Evolutionary conservation across 1,139 yeast genomes (phyloP).

Genomic region (Torulaspora pretoriensis): DNA sequence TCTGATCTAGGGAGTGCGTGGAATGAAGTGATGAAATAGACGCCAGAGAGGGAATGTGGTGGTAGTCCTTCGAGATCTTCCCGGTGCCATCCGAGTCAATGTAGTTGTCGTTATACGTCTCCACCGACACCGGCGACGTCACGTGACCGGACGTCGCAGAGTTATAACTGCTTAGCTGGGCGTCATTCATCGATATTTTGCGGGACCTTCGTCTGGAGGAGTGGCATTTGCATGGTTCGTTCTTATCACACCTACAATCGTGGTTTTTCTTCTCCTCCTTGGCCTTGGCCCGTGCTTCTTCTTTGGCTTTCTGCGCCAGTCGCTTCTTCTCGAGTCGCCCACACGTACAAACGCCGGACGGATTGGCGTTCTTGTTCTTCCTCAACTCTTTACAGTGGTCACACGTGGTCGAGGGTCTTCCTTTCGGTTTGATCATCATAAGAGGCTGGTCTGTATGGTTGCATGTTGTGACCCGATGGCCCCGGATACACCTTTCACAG

Average conservation of each 20-base stretch:
- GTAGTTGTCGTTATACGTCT: conserved; percentile 7
- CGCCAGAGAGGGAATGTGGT: conserved; percentile 30
- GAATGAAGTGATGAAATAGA: conserved; percentile 34
- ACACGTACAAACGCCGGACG: conserved; percentile 63
- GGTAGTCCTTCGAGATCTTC: conserved; percentile 32
- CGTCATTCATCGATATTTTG: conserved; percentile 3
- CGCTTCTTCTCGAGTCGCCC: conserved; percentile 44
- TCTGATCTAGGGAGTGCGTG: conserved; percentile 33
- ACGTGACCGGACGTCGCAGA: conserved; percentile 8
- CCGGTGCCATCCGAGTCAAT: conserved; percentile 20
- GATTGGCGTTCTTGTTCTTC: conserved; percentile 62
- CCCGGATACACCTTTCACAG: conserved; percentile 92
- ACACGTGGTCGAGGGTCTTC: conserved; percentile 92
- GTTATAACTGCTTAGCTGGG: neutral
- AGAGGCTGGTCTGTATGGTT: conserved; percentile 87
- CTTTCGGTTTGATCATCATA: conserved; percentile 91
- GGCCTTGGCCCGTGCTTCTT: conserved; percentile 41
- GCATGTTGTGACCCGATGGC: conserved; percentile 92
- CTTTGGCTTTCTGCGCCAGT: conserved; percentile 40
- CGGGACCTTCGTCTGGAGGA: conserved; percentile 16
- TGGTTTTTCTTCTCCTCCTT: conserved; percentile 37
- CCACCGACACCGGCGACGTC: conserved; percentile 17
- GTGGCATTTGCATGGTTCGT: conserved; percentile 27
- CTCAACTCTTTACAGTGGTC: conserved; percentile 80
- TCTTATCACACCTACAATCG: conserved; percentile 35